Evolutionary conservation across 2,329 filamentous ascomycete species (phyloP).

Genomic region (Colletotrichum endophyticum): DNA sequence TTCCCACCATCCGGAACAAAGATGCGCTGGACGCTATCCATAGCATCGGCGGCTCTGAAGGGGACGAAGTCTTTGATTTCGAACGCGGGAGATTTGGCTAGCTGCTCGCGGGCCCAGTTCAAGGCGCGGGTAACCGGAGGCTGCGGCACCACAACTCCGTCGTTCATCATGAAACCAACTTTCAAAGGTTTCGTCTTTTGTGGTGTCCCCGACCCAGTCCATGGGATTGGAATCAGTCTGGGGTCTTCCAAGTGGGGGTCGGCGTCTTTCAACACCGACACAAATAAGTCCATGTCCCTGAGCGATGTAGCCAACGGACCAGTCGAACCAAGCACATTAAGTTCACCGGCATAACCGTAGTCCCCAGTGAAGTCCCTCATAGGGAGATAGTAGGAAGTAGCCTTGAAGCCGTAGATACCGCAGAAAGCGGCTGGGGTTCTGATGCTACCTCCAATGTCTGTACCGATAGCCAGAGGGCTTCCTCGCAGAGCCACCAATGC

Average conservation of each 20-base stretch:
- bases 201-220: constrained; percentile 28
- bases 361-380: constrained; percentile 26
- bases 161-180: constrained; percentile 46
- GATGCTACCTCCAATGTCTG: constrained; percentile 46
- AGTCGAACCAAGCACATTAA: constrained; percentile 37
- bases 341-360: constrained; percentile 29
- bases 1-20: constrained; percentile 53
- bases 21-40: constrained; percentile 36
- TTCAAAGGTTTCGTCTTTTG: constrained; percentile 27
- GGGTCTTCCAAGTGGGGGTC: constrained; percentile 33
- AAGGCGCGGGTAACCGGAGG: constrained; percentile 40
- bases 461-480: constrained; percentile 42
- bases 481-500: constrained; percentile 44
- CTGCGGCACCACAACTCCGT: constrained; percentile 40
- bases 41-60: constrained; percentile 31
- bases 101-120: constrained; percentile 30
- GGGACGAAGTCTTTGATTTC: constrained; percentile 40
- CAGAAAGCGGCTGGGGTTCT: constrained; percentile 40
- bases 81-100: constrained; percentile 16
- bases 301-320: constrained; percentile 37
- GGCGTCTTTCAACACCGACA: constrained; percentile 26
- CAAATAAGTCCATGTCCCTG: constrained; percentile 38
- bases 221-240: constrained; percentile 30
- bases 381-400: constrained; percentile 25
- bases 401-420: constrained; percentile 32